Evolutionary conservation across 2,329 filamentous ascomycete genomes (phyloP), one percentile per base, ranked within the genome.

Genomic region (Sporothrix humicola): DNA sequence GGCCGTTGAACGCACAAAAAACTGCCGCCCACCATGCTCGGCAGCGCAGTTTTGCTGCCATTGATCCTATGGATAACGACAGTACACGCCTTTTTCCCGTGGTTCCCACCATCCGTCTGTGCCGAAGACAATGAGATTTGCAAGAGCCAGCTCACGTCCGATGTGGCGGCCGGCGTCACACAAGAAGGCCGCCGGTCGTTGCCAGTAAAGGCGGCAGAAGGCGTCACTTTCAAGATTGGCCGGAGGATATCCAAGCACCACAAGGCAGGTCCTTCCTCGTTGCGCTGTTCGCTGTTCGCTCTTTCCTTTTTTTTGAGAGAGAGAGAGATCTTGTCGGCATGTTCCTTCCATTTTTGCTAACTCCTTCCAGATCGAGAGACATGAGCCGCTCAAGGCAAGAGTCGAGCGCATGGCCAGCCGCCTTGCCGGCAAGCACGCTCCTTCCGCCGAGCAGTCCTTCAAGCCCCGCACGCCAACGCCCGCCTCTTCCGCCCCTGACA

Each of bases 81-180:
- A 69, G 82, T 82, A 72, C 79, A 83, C 71, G 87, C 87, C 71
- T 87, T 89, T 78, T 85, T 80, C 68, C 84, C 84, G 4, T 87
- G 83, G 78, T 79, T 78, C 26, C 84, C 85, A 71, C 73, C 70
- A 31, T 77, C 76, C 20, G 75, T 77, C 61, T 80, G 79, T 66
- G 71, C 50, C 37, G 59, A 80, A 69, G 79, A 80, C 48, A 77
- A 78, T 69, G 70, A 75, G 56, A 73, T 79, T 72, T 78, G 80
- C 77, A 73, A 77, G 52, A 23, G 58, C 78, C 74, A 77, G 52
- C 44, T 52, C 9, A 42, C 44, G 4, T 26, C 52, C 13, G 26
- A 20, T 15, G 12, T 52, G 2, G 61, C 20, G 4, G 8, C 54
- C 17, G 26, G 44, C 7, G 42, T 26, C 37, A 48, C 66, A 12